Evolutionary conservation across 306 rosid genomes (phyloP), one percentile per base, ranked within the genome.

Genomic region (Morella rubra): DNA sequence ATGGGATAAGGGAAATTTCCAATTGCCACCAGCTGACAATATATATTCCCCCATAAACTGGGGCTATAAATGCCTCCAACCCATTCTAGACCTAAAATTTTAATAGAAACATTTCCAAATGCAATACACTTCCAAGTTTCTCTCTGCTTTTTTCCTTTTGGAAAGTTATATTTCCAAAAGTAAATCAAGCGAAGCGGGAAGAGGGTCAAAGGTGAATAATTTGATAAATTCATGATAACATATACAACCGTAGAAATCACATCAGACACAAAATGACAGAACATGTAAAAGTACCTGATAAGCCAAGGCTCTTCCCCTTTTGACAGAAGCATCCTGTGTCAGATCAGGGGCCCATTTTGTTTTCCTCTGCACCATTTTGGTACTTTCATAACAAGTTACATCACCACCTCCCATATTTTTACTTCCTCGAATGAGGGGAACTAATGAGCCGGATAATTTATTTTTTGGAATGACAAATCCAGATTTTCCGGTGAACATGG

Each of bases 401-500:
- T 90, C 94, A 41, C 76, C 53, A 44, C 75, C 81, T 76, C 91
- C 93, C 7, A 47, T 80, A 40, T 81, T 89, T 77, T 82, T 86
- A 37, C 80, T 81, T 80, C 92, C 91, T 59, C 90, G 90, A 46
- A 86, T 88, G 55, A 87, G 58, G 14, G 98, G 98, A 58, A 95
- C 90, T 64, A 92, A 74, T 12, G 98, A 92, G 60, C 98, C 98
- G 1, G 93, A 90, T 71, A 95, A 81, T 86, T 95, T 92, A 82
- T 95, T 95, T 87, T 88, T 95, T 0, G 97, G 98, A 66, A 95
- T 95, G 69, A 92, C 97, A 89, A 95, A 95, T 24, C 99, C 97
- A 76, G 92, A 80, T 84, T 90, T 95, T 8, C 85, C 84, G 67
- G 92, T 84, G 88, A 95, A 91, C 84, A 75, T 82, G 70, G 97